These are phyloP conservation scores for Quercus tomentella DNA, from an alignment of 331 rosid genomes.

Conservation along the genomic window DNA sequence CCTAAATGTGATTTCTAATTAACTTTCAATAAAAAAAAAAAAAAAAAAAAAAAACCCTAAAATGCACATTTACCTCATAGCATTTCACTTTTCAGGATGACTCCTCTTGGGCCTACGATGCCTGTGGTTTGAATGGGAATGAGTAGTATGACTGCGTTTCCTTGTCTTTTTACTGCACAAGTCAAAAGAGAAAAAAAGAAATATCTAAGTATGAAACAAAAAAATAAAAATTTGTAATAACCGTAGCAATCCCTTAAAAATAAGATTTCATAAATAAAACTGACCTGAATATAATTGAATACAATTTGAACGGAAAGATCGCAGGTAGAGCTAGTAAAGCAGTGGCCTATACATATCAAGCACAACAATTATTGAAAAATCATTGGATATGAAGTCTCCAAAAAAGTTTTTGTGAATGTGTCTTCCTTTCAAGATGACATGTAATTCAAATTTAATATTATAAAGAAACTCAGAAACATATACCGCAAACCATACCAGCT, in stretches of 20 bases:
- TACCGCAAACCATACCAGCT: constrained; percentile 43
- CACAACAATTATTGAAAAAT: not conserved
- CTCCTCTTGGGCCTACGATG: constrained; percentile 6
- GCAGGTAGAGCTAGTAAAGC: constrained; percentile 37
- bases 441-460: not conserved
- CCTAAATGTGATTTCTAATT: too few relatives aligned
- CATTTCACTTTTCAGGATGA: not conserved
- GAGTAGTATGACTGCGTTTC: constrained; percentile 1
- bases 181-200: not conserved
- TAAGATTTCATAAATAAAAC: not conserved
- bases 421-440: too few relatives aligned
- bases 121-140: not conserved
- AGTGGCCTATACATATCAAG: constrained; percentile 26
- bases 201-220: not conserved
- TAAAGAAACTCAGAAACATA: not conserved
- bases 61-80: not conserved
- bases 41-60: too few relatives aligned
- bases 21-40: too few relatives aligned
- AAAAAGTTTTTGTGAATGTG: too few relatives aligned
- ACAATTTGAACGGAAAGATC: constrained; percentile 21
- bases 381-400: not conserved
- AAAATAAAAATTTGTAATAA: too few relatives aligned
- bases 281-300: constrained; percentile 22
- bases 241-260: not conserved
- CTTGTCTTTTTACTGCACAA: constrained; percentile 13